phyloP scores from a whole-genome alignment of 2,329 filamentous ascomycete genomes.

The Elsinoe perseae region DNA sequence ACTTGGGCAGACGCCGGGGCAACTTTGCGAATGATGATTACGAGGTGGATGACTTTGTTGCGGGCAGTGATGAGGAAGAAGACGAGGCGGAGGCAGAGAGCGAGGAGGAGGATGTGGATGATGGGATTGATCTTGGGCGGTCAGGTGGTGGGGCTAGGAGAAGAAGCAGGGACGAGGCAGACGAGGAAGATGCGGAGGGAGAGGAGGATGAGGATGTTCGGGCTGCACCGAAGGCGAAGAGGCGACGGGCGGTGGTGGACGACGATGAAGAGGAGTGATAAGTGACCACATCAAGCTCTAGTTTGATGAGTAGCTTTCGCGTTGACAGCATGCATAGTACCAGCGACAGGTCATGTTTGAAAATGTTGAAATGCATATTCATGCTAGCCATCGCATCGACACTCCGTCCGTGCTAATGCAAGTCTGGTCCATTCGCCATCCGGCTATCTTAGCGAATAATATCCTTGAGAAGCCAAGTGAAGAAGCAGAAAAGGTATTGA shows the following conservation, averaged over 20 bases:
- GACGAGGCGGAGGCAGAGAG: constrained; percentile 54
- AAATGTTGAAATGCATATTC: constrained; percentile 2
- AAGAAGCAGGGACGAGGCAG: constrained; percentile 25
- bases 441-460: not conserved
- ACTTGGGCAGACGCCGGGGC: constrained; percentile 60
- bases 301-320: too few species aligned
- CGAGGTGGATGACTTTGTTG: constrained; percentile 71
- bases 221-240: constrained; percentile 31
- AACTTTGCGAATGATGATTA: constrained; percentile 63
- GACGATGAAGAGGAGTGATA: constrained; percentile 38
- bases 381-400: constrained; percentile 7
- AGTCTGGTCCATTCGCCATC: not conserved
- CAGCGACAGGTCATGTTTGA: not conserved
- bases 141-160: constrained; percentile 20
- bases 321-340: not conserved
- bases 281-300: not conserved
- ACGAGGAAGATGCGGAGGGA: constrained; percentile 32
- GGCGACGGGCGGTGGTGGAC: constrained; percentile 39
- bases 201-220: constrained; percentile 25
- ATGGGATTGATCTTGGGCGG: constrained; percentile 33
- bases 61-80: constrained; percentile 62
- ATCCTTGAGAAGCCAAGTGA: constrained; percentile 7
- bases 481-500: constrained; percentile 3
- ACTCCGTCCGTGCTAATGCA: constrained; percentile 12
- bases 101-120: constrained; percentile 36